Evolutionary conservation across 2,329 filamentous ascomycete genomes (phyloP), one percentile per base, ranked within the genome.

Genomic region (Neoscytalidium dimidiatum): DNA sequence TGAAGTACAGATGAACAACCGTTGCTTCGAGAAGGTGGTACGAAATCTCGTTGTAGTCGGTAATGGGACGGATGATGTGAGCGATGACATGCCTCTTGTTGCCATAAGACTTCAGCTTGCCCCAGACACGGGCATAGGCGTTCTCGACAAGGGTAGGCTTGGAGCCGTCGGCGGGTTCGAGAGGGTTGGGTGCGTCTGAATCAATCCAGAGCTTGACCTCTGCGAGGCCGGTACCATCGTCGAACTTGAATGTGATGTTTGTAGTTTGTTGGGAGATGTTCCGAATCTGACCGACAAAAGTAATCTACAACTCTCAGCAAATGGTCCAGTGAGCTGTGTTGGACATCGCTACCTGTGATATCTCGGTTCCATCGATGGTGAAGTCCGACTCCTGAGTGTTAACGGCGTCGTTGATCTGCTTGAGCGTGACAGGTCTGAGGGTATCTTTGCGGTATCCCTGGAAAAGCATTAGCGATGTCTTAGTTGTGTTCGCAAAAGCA

Each of bases 11-110:
- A 80, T 99, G 95, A 57, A 96, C 90, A 65, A 90, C 91, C 5
- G 93, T 92, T 28, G 92, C 90, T 81, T 99, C 94, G 62, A 99
- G 87, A 69, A 97, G 80, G 79, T 98, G 95, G 77, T 92, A 96
- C 75, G 90, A 90, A 76, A 98, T 86, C 83, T 99, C 95, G 81
- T 99, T 97, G 81, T 90, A 90, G 78, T 97, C 91, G 64, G 85
- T 82, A 63, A 98, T 82, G 3, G 91, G 88, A 62, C 93, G 89
- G 68, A 99, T 89, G 72, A 91, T 87, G 77, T 94, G 90, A 46
- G 92, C 90, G 68, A 86, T 88, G 62, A 99, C 85, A 77, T 93
- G 90, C 67, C 90, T 86, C 82, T 94, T 95, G 79, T 90, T 90
- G 76, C 90, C 90, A 81, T 96, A 96, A 62, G 84, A 86, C 80